Evolutionary conservation across 176 grass and related monocot species (phyloP), one percentile per base, ranked within the genome.

Genomic region (Dendrocalamus sinicus): DNA sequence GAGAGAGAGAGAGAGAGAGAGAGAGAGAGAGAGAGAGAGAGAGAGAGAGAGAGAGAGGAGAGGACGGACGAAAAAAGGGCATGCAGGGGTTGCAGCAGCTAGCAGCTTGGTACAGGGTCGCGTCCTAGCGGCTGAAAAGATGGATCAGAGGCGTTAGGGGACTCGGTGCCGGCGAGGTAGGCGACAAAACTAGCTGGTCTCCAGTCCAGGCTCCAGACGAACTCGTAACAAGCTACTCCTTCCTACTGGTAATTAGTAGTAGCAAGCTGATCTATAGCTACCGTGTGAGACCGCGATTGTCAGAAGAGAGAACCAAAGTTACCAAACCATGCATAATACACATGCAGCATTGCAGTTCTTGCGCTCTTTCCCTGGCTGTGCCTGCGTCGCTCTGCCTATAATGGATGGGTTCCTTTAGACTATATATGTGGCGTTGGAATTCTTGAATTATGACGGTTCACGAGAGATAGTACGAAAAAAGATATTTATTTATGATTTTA

Each of bases 91-190:
- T 15, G 44, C 53, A 14, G 16, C 3, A 5, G 32, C 83, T n/a
- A 10, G 73, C 8, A n/a, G 52, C 30, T 14, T 15, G 81, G 39
- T 72, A 40, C 26, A n/a, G 51, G 58, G 24, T 75, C 69, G 72
- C 54, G 65, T 72, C 73, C 67, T 72, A 83, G 73, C 37, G 7
- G 78, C 46, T 73, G 68, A 87, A 84, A 84, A 75, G 80, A 80
- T 50, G 67, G 68, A 80, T 83, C 52, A 67, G 82, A 57, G 67
- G 60, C 44, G 63, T 63, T 63, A 37, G 68, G 81, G 85, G 76
- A 91, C 70, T 88, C 81, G 89, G 22, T 19, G 22, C 58, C 7
- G 3, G 43, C 26, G 41, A 12, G 1, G 26, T 41, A 30, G 67
- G 26, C 48, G 81, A 86, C 89, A 84, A 87, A 84, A 79, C 19